phyloP scores from a whole-genome alignment of 1,284 basidiomycete species.

The Papiliotrema nemorosa region DNA sequence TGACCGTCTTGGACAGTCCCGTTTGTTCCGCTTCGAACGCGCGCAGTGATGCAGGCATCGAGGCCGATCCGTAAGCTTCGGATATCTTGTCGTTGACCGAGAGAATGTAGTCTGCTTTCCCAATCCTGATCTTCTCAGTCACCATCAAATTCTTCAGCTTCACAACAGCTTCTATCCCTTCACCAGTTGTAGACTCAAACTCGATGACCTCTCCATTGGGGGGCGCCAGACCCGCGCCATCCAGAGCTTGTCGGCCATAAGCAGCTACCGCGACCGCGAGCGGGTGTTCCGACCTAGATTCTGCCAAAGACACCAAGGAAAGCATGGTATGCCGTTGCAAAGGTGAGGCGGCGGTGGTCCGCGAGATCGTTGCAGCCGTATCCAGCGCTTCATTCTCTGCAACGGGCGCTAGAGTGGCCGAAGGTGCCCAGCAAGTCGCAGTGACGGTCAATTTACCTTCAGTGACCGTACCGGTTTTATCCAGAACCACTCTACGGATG shows the following conservation, averaged over 20 bases:
- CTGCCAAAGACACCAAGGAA: constrained; percentile 77
- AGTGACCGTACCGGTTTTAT: constrained; percentile 98
- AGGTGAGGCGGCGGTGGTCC: constrained; percentile 42
- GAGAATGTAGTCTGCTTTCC: constrained; percentile 68
- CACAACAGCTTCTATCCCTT: constrained; percentile 74
- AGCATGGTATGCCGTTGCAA: constrained; percentile 61
- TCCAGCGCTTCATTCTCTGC: constrained; percentile 19
- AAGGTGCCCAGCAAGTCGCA: constrained; percentile 69
- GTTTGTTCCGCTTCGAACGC: constrained; percentile 67
- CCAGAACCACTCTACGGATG: constrained; percentile 78
- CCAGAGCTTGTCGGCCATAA: constrained; percentile 68
- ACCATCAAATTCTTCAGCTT: constrained; percentile 49
- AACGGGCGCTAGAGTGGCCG: constrained; percentile 10
- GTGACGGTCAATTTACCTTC: constrained; percentile 75
- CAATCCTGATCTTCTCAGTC: constrained; percentile 60
- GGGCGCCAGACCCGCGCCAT: constrained; percentile 52
- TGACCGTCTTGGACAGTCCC: constrained; percentile 70
- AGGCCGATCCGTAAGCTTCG: constrained; percentile 22
- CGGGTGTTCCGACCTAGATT: constrained; percentile 92
- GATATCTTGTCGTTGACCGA: constrained; percentile 23
- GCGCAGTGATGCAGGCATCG: constrained; percentile 58
- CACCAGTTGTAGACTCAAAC: constrained; percentile 86
- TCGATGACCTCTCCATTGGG: constrained; percentile 51
- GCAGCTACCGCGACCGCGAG: constrained; percentile 85
- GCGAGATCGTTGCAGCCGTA: constrained; percentile 36